phyloP scores from a whole-genome alignment of 192 early-diverging fungal species.

The Glomus cerebriforme region DNA sequence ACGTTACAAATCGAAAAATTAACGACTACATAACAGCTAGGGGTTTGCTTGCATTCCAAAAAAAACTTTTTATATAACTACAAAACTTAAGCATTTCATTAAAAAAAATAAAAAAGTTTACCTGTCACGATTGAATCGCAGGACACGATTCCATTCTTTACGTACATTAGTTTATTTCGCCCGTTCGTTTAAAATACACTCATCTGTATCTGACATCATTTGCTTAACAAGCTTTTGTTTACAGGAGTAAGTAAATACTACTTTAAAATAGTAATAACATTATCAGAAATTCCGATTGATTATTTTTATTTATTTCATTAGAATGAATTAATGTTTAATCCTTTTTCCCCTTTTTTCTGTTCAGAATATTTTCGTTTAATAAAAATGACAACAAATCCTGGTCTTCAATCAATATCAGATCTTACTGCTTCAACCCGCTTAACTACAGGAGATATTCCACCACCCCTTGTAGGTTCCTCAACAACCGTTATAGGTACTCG shows the following conservation, averaged over 20 bases:
- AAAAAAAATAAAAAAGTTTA: not conserved
- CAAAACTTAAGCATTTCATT: not conserved
- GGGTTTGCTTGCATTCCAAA: not conserved
- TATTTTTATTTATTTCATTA: not conserved
- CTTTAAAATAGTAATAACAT: no score
- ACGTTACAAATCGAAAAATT: not conserved
- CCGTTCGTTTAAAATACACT: not conserved
- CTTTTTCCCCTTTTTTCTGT: not conserved
- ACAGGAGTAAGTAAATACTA: not conserved
- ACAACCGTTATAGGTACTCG: slow-evolving; percentile 65
- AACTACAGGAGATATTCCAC: slow-evolving; percentile 69
- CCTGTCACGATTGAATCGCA: not conserved
- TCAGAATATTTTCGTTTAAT: not conserved
- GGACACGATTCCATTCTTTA: slow-evolving; percentile 15
- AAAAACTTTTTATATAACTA: not conserved
- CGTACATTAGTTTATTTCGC: not conserved
- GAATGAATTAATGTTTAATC: no score
- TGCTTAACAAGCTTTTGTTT: not conserved
- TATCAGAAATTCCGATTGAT: not conserved
- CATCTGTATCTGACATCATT: not conserved
- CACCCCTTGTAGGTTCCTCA: slow-evolving; percentile 74
- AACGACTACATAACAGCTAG: not conserved
- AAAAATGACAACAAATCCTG: slow-evolving; percentile 27
- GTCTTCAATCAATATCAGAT: slow-evolving; percentile 51
- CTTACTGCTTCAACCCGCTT: slow-evolving; percentile 46